Base-by-base conservation (phyloP, 345 rosid genomes). In the Boechera stricta region DNA sequence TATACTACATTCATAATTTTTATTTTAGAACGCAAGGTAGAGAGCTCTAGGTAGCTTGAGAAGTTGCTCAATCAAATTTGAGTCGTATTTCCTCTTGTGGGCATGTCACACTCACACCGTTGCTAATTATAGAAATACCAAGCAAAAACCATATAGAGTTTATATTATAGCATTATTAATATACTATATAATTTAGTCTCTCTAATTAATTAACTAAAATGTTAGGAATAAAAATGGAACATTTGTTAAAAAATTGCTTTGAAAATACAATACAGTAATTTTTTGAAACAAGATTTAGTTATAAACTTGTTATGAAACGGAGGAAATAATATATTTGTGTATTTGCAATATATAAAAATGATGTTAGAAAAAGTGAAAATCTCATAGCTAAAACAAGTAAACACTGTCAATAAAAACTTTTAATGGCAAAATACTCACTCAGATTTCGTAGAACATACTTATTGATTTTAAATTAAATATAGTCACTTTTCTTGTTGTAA, bases 41-140 rank as follows among this genome's bases (percentile, higher is more conserved):
- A 5, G 21, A 16, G 28, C 47, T 60, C 54, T 62, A 42, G 71
- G 70, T 53, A 63, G 75, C 71, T 54, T 63, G 60, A 71, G 67
- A 56, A 64, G 66, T 55, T 64, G 54, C 24, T 36, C 52, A 45
- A 77, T 77, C 52, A 52, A 54, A 45, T 71, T 63, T 64, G 60
- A 77, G 33, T 76, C 63, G 71, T 64, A 47, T 70, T 15, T 62
- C n/a, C 67, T 75, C 15, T 5, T 44, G 63, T 60, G 58, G 57
- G 15, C 63, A 51, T 60, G 79, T 60, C 60, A 58, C 67, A 52
- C 33, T 55, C 58, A 52, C 44, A 61, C 26, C 35, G 21, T 44
- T 45, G 62, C 32, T 63, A 62, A 49, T 49, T 15, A 28, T 61
- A 72, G 41, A 60, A 61, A 36, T 62, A 28, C 9, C 5, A 62